Conservation (phyloP, 1,139 yeast species). For the Hemisphaericaspora subhashii region DNA sequence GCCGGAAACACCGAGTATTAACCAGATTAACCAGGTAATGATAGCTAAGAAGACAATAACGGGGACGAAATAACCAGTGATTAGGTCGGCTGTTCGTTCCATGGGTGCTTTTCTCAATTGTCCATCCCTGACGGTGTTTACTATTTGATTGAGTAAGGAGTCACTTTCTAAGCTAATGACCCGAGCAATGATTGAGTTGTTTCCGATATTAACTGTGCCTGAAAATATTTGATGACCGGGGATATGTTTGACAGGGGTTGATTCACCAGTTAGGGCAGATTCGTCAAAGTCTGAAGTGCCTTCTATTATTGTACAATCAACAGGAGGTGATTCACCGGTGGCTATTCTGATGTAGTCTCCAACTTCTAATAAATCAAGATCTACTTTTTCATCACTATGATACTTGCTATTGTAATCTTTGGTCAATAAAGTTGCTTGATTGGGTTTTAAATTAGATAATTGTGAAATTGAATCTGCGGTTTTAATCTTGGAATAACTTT, state of each 20-base stretch:
- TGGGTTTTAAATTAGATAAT: conserved; percentile 51
- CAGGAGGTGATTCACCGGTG: conserved; percentile 73
- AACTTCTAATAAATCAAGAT: conserved; percentile 56
- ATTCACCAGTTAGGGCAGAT: conserved; percentile 78
- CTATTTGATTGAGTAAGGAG: conserved; percentile 69
- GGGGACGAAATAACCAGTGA: conserved; percentile 76
- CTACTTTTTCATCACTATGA: conserved; percentile 36
- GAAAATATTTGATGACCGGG: conserved; percentile 67
- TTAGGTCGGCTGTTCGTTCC: conserved; percentile 66
- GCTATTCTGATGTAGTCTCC: conserved; percentile 61
- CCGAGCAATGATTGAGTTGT: conserved; percentile 52
- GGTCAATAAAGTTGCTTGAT: conserved; percentile 50
- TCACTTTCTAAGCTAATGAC: conserved; percentile 64
- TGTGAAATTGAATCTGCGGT: conserved; percentile 66
- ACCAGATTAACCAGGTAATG: conserved; percentile 69
- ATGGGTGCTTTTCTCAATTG: conserved; percentile 74
- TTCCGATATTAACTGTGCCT: conserved; percentile 69
- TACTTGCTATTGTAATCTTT: conserved; percentile 20
- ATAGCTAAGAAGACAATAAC: conserved; percentile 60
- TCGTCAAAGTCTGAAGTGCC: conserved; percentile 69
- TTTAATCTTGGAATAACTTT: conserved; percentile 62
- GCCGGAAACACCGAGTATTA: conserved; percentile 55
- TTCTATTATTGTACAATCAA: conserved; percentile 62
- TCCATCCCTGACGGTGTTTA: conserved; percentile 70
- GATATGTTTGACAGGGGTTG: conserved; percentile 46